phyloP scores from a whole-genome alignment of 2,329 filamentous ascomycete genomes.

The Coleophoma crateriformis region DNA sequence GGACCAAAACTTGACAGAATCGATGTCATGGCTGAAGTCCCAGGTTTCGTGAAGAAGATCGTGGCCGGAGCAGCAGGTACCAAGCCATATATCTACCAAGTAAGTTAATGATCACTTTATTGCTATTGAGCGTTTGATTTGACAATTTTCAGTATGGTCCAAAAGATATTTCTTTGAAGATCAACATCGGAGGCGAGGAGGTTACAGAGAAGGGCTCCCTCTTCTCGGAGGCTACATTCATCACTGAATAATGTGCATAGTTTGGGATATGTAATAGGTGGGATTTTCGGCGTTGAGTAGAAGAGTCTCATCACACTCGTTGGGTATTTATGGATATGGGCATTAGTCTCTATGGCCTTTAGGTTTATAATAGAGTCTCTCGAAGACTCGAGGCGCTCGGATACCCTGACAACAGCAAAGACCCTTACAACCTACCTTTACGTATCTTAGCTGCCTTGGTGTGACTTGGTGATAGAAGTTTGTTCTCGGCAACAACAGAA shows the following conservation, averaged over 20 bases:
- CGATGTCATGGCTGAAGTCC: conserved; percentile 95
- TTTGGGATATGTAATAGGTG: too few species aligned
- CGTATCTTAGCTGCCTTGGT: too few species aligned
- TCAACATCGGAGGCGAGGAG: conserved; percentile 80
- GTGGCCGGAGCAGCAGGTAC: conserved; percentile 84
- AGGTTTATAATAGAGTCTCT: conserved; percentile 4
- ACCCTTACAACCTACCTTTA: too few species aligned
- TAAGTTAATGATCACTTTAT: conserved; percentile 33
- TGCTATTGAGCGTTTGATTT: conserved; percentile 8
- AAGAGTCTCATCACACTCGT: conserved; percentile 21
- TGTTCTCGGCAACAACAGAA: too few species aligned
- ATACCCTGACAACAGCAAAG: too few species aligned
- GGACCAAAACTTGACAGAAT: conserved; percentile 72
- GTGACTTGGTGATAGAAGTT: too few species aligned
- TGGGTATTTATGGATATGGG: conserved; percentile 10
- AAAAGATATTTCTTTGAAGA: conserved; percentile 61
- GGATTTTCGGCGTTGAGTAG: conserved; percentile 16
- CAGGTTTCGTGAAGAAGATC: conserved; percentile 91
- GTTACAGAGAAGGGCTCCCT: conserved; percentile 71
- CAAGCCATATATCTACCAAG: conserved; percentile 97
- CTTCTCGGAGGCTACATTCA: conserved; percentile 94
- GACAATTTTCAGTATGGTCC: conserved; percentile 59
- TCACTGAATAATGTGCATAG: conserved; percentile 47
- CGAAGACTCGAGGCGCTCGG: conserved; percentile 8
- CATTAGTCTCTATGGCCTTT: not conserved